Evolutionary conservation across 331 rosid genomes (phyloP), one percentile per base, ranked within the genome.

Genomic region (Malus hybrid): DNA sequence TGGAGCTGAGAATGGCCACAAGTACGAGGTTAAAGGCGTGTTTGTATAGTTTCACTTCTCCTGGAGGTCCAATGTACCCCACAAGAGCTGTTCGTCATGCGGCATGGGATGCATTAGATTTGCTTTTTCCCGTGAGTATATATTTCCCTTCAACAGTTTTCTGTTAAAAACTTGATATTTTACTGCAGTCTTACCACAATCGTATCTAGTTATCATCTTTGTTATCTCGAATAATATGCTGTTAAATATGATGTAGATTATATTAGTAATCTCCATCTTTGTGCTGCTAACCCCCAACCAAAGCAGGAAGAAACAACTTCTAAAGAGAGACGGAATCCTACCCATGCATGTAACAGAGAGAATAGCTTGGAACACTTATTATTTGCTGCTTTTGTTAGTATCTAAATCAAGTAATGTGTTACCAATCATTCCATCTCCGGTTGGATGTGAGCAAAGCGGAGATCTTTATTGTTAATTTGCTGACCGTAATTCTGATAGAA

Each of bases 21-120:
- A 92, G 97, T 83, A 92, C 97, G 28, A 88, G 98, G 81, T 75
- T 92, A 75, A 95, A 90, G 82, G 85, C 91, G 69, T 92, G 98
- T 82, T 77, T 95, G 80, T 92, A 95, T 71, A 95, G 99, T 78
- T 90, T 90, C 89, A 92, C 99, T 61, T 85, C 96, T 77, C 99
- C 98, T 0, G 99, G 99, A 64, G 98, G 99, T 52, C 98, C 99
- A 46, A 78, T 95, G 97, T 95, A 95, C 74, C 97, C 99, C 15
- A 95, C 99, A 66, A 87, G 99, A 87, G 92, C 90, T 20, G 96
- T 95, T 57, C 98, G 99, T 10, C 99, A 95, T 87, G 99, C 99
- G 73, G 99, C 99, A 44, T 95, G 99, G 99, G 96, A 88, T 73
- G 92, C 98, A 59, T 73, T 95, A 50, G 99, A 95, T 89, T 84